Percentiles rank a stretch among this genome's conserved stretches.
phyloP scores from a whole-genome alignment of 176 grass and related monocot genomes.

The Eleusine indica region DNA sequence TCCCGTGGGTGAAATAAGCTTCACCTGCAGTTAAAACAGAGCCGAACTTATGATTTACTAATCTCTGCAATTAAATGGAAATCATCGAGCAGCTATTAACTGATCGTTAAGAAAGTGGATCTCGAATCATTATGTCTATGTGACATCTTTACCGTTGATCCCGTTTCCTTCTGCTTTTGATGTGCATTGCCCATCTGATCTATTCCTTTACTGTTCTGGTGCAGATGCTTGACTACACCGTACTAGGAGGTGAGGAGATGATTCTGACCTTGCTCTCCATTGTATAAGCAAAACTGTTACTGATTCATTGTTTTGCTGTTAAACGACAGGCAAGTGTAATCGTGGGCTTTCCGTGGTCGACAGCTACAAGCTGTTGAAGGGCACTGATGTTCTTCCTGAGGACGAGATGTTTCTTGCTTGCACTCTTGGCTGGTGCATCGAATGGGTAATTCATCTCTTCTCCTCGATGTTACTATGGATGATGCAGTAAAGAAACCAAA shows the following conservation, averaged over 20 bases:
- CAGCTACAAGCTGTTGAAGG: slow-evolving; percentile 87
- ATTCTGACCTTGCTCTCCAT: not conserved
- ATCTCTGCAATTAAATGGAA: not conserved
- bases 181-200: slow-evolving; percentile 19
- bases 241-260: slow-evolving; percentile 59
- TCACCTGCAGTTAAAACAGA: not conserved
- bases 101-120: not conserved
- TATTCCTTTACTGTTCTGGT: not conserved
- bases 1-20: not conserved
- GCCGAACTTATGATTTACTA: slow-evolving; percentile 18
- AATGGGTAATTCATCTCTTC: slow-evolving; percentile 65
- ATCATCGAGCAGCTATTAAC: not conserved
- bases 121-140: not conserved
- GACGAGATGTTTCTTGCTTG: slow-evolving; percentile 76
- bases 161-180: slow-evolving; percentile 12
- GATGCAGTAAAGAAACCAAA: slow-evolving; percentile 6
- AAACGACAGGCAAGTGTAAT: slow-evolving; percentile 65
- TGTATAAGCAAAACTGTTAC: not conserved
- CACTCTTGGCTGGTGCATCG: slow-evolving; percentile 93
- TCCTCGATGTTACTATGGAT: not conserved
- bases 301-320: slow-evolving; percentile 7
- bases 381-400: slow-evolving; percentile 50
- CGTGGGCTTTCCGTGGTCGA: slow-evolving; percentile 88
- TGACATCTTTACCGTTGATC: not conserved
- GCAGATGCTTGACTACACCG: slow-evolving; percentile 88